Evolutionary conservation across 805 yeast genomes (phyloP).

Genomic region (Pachysolen tannophilus): DNA sequence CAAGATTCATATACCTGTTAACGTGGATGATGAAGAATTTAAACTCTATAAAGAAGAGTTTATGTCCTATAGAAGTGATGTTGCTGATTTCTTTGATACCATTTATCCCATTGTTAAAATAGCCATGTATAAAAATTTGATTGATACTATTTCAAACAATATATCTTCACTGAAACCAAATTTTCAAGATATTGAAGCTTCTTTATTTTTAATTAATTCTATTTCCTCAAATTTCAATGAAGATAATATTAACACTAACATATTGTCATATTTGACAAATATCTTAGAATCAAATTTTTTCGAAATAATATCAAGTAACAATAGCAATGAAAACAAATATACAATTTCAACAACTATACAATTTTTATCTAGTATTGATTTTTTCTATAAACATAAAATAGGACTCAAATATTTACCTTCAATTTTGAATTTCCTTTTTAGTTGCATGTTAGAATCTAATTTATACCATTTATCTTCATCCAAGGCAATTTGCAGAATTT

Average conservation of each 20-base stretch:
- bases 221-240: constrained; percentile 45
- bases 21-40: constrained; percentile 22
- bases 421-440: constrained; percentile 42
- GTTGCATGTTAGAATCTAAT: constrained; percentile 21
- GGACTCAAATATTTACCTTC: constrained; percentile 39
- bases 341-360: constrained; percentile 23
- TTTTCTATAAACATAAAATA: constrained; percentile 41
- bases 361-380: constrained; percentile 51
- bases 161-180: constrained; percentile 10
- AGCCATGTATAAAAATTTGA: constrained; percentile 37
- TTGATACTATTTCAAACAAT: constrained; percentile 24
- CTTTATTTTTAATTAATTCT: constrained; percentile 49
- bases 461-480: constrained; percentile 32
- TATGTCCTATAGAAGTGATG: constrained; percentile 59
- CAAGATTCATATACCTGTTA: constrained; percentile 43
- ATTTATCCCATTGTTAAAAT: constrained; percentile 58
- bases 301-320: constrained; percentile 9
- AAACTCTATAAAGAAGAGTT: constrained; percentile 45
- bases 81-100: constrained; percentile 69
- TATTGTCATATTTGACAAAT: constrained; percentile 14
- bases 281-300: constrained; percentile 25
- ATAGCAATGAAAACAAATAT: not conserved
- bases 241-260: constrained; percentile 18
- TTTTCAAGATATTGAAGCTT: constrained; percentile 48
- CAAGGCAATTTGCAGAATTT: constrained; percentile 49